These are phyloP conservation scores for Cadophora sp. DNA, from an alignment of 2,329 filamentous ascomycete species.

Conservation along the genomic window DNA sequence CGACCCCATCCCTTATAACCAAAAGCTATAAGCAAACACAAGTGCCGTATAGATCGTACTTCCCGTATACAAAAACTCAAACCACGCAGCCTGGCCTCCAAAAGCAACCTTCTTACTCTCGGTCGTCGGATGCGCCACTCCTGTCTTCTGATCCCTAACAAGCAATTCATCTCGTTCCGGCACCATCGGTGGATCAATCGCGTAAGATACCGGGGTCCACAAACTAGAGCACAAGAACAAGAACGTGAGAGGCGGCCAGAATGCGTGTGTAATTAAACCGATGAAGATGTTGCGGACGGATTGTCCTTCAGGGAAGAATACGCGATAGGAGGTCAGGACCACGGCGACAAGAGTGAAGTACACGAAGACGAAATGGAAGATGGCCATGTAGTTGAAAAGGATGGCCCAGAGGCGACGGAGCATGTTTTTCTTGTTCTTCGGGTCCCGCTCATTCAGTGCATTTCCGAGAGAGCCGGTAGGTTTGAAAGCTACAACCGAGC, in stretches of 20 bases:
- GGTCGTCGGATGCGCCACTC: conserved; percentile 53
- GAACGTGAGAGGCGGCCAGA: conserved; percentile 67
- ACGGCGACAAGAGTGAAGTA: conserved; percentile 42
- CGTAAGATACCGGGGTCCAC: conserved; percentile 63
- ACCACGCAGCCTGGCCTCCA: conserved; percentile 46
- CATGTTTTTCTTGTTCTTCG: conserved; percentile 57
- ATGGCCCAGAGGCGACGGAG: conserved; percentile 60
- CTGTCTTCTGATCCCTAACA: conserved; percentile 59
- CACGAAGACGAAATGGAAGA: conserved; percentile 51
- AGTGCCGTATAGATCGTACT: conserved; percentile 56
- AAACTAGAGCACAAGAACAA: conserved; percentile 43
- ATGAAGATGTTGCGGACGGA: conserved; percentile 36
- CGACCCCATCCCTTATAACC: neutral
- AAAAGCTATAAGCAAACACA: conserved; percentile 48
- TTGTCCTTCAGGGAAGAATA: conserved; percentile 44
- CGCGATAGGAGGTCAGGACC: conserved; percentile 52
- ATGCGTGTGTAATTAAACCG: conserved; percentile 63
- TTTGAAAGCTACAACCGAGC: conserved; percentile 63
- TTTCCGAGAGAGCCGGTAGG: conserved; percentile 64
- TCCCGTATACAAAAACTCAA: conserved; percentile 60
- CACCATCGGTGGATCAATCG: conserved; percentile 63
- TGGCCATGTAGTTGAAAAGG: conserved; percentile 59
- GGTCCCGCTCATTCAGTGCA: conserved; percentile 63
- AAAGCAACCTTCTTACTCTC: conserved; percentile 54
- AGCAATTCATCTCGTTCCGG: conserved; percentile 64